Evolutionary conservation across 768 basidiomycete genomes (phyloP).

Genomic region (Trametes sanguinea): DNA sequence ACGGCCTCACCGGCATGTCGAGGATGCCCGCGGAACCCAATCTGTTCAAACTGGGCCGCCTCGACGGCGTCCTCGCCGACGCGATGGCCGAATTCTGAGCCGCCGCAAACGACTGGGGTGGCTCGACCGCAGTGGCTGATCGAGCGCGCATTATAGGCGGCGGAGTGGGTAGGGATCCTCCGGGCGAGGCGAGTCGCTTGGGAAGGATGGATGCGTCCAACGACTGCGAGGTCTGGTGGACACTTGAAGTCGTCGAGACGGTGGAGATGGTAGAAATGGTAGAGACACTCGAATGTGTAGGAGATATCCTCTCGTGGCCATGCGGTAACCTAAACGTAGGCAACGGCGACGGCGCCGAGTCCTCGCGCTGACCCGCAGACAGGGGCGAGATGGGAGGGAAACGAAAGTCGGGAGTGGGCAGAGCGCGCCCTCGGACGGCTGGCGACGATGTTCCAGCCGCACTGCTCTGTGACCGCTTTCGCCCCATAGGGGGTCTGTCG

Average conservation of each 20-base stretch:
- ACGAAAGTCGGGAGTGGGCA: conserved; percentile 37
- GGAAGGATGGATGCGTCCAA: conserved; percentile 45
- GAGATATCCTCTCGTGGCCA: conserved; percentile 33
- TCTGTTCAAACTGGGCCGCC: conserved; percentile 43
- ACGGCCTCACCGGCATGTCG: conserved; percentile 53
- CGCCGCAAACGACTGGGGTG: conserved; percentile 8
- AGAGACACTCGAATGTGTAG: conserved; percentile 36
- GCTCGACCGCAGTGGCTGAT: conserved; percentile 36
- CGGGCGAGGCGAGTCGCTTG: conserved; percentile 31
- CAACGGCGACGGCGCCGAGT: conserved; percentile 15
- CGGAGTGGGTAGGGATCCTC: conserved; percentile 33
- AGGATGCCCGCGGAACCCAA: conserved; percentile 57
- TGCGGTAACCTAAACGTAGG: conserved; percentile 20
- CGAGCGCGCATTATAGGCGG: conserved; percentile 35
- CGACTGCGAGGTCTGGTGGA: conserved; percentile 59
- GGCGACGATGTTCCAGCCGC: conserved; percentile 34
- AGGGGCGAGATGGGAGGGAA: conserved; percentile 35
- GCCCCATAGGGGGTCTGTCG: conserved; percentile 36
- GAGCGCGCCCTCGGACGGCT: conserved; percentile 32
- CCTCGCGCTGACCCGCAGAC: neutral
- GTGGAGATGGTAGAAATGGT: conserved; percentile 32
- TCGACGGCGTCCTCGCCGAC: conserved; percentile 17
- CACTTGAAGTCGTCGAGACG: conserved; percentile 33
- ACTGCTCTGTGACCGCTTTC: conserved; percentile 48
- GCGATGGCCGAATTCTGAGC: conserved; percentile 16